A percentile compares a stretch with the other conserved stretches of the same genome.
phyloP scores from a whole-genome alignment of 306 rosid genomes.

The Neltuma alba region DNA sequence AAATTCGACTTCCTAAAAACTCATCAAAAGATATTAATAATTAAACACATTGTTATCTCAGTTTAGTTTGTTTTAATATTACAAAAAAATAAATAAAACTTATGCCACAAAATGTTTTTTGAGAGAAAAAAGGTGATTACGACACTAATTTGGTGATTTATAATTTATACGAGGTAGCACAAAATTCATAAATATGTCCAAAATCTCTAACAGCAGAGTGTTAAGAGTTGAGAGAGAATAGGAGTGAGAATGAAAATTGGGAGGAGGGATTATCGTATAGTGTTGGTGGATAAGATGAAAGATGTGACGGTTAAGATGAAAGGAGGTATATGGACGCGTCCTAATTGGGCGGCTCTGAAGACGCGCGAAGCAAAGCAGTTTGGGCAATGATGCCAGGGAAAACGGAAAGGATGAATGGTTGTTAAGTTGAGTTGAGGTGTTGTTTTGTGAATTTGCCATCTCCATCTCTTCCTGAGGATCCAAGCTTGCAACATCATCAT shows the following conservation, averaged over 20 bases:
- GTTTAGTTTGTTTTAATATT: too few relatives aligned
- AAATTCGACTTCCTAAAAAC: too few relatives aligned
- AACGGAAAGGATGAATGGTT: constrained; percentile 12
- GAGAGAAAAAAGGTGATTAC: too few relatives aligned
- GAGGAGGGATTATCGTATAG: too few relatives aligned
- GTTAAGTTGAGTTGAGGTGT: neutral
- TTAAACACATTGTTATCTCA: too few relatives aligned
- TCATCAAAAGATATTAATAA: too few relatives aligned
- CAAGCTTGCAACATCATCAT: neutral
- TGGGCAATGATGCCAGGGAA: neutral
- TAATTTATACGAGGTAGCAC: neutral
- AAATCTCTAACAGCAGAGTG: too few relatives aligned
- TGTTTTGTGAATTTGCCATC: neutral
- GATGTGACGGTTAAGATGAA: neutral
- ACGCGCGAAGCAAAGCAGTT: neutral
- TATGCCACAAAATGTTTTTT: too few relatives aligned
- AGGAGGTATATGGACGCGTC: neutral
- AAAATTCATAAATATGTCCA: too few relatives aligned
- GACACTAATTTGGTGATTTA: too few relatives aligned
- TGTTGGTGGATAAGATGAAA: too few relatives aligned
- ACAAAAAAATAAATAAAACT: too few relatives aligned
- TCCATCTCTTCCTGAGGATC: neutral
- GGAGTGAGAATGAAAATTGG: neutral
- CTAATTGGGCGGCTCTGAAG: neutral
- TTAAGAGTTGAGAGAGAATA: neutral